Evolutionary conservation across 1,139 yeast genomes (phyloP), one percentile per base, ranked within the genome.

Genomic region (Ashbya aceris): DNA sequence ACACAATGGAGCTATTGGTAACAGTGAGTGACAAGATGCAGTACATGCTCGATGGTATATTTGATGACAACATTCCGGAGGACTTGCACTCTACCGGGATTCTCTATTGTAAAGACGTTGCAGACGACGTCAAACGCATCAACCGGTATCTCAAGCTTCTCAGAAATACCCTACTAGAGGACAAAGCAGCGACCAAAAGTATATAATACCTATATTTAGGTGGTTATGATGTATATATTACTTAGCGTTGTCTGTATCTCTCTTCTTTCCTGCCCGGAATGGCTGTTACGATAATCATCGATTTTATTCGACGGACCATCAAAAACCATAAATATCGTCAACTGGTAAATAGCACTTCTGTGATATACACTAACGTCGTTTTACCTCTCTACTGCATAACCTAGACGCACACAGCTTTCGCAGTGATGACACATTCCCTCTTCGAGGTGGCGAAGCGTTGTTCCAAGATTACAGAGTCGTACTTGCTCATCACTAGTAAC

Each of bases 1-100:
- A 48, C n/a, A 59, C 64, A 2, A 47, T 58, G 2, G 58, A 52
- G 31, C 38, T 54, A 4, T 41, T 60, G 3, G 54, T 52, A 11
- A 38, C 41, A 12, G 49, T 58, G 7, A 43, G 48, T 2, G 35
- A 45, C 5, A 51, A 49, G 13, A 40, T 56, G 30, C 45, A 50
- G 33, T 40, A 44, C 20, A 43, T 56, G 28, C 50, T 53, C 26
- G 63, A 58, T 30, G 56, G 49, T 27, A 43, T 56, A 7, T 40
- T 53, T 7, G 46, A 46, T 26, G 51, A 45, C n/a, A 49, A 44
- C 4, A 11, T 42, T 5, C 17, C 17, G 10, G 42, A 42, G 7
- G 12, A 33, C 10, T 33, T 37, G n/a, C 33, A 36, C 28, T 40
- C 41, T 8, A 45, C 35, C 26, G 43, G 47, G 7, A 47, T 49